A percentile compares a stretch with the other conserved stretches of the same genome.
Conservation (phyloP, 78 protist genomes). For the Trichosphaerium sp. region DNA sequence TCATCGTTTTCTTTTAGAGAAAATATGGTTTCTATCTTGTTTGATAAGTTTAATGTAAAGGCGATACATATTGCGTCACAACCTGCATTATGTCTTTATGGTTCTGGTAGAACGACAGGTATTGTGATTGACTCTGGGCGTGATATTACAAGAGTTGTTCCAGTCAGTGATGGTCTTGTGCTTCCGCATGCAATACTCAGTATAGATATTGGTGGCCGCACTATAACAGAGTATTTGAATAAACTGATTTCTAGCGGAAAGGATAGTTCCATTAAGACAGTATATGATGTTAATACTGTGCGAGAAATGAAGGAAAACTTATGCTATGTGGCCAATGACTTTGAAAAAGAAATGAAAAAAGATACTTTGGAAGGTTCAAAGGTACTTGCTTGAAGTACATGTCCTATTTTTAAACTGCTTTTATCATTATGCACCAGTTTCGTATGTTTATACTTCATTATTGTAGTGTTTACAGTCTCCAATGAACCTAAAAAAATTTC, state of each 20-base stretch:
- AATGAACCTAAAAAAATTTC: no score
- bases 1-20: no score
- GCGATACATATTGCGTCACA: neutral
- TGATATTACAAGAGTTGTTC: slow-evolving; percentile 50
- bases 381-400: no score
- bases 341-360: slow-evolving; percentile 1
- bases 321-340: slow-evolving; percentile 33
- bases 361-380: no score
- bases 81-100: slow-evolving; percentile 36
- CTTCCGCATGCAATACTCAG: slow-evolving; percentile 59
- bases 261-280: neutral
- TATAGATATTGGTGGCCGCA: slow-evolving; percentile 44
- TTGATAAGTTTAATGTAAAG: slow-evolving; percentile 19
- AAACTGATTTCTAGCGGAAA: neutral
- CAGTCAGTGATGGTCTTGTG: slow-evolving; percentile 69
- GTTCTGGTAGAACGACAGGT: slow-evolving; percentile 59
- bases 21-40: no score
- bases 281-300: slow-evolving; percentile 14
- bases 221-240: slow-evolving; percentile 54
- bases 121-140: slow-evolving; percentile 50
- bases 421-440: no score
- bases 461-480: no score
- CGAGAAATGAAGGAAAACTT: slow-evolving; percentile 41
- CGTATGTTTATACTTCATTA: no score
- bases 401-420: no score